phyloP scores from a whole-genome alignment of 2,329 filamentous ascomycete species.

The Nannizzia gypsea region DNA sequence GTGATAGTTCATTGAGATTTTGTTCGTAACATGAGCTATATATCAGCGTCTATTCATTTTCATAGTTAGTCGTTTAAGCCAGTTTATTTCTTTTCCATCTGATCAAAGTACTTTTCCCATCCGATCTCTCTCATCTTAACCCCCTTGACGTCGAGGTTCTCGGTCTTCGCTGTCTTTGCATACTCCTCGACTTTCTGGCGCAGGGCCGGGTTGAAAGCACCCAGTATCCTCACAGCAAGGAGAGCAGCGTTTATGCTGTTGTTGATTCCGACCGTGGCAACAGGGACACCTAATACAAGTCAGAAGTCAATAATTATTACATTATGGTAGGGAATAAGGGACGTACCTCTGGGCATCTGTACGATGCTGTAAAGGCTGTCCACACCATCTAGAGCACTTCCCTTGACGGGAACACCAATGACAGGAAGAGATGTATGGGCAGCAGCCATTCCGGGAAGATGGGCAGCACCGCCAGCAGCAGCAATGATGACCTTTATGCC shows the following conservation, averaged over 20 bases:
- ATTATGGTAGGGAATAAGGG: constrained; percentile 1
- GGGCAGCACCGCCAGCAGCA: constrained; percentile 61
- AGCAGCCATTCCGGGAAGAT: constrained; percentile 63
- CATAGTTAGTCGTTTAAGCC: neutral
- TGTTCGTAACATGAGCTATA: neutral
- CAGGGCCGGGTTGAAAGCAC: constrained; percentile 35
- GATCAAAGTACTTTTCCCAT: constrained; percentile 35
- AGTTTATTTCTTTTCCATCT: constrained; percentile 22
- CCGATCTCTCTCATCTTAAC: constrained; percentile 33
- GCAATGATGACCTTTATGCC: constrained; percentile 66
- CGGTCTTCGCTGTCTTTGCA: constrained; percentile 29
- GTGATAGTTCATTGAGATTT: neutral
- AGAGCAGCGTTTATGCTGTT: constrained; percentile 68
- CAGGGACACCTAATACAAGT: constrained; percentile 48
- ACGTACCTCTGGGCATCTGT: constrained; percentile 56
- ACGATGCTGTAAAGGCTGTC: constrained; percentile 63
- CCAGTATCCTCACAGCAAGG: constrained; percentile 57
- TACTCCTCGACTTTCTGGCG: constrained; percentile 34
- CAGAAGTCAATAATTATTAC: too few relatives aligned
- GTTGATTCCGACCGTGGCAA: constrained; percentile 67
- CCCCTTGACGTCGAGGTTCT: constrained; percentile 35
- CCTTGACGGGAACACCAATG: constrained; percentile 67
- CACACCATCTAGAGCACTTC: constrained; percentile 57
- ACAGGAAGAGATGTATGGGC: constrained; percentile 61
- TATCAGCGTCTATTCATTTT: neutral